Base-by-base conservation (phyloP, 176 grass and related monocot species). In the Lolium multiflorum region DNA sequence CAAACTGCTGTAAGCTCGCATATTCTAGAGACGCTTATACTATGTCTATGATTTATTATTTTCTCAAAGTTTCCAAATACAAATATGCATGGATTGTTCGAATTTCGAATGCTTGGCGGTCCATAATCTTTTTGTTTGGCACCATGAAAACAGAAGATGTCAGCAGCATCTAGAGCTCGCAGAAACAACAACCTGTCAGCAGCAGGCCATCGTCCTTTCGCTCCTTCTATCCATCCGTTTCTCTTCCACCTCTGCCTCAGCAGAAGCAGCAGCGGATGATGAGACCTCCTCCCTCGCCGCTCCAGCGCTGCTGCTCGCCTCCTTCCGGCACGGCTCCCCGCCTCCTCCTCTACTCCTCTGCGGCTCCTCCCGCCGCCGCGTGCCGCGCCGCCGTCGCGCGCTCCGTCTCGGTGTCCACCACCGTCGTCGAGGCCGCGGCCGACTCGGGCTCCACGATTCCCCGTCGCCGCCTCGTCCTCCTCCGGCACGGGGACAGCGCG, bases 401-500 rank as follows among this genome's bases (percentile, higher is more conserved):
- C 49, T 87, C 83, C 17, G 50, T 92, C 46, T 96, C 93, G 14
- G 72, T 92, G 46, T 93, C 92, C 81, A 80, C 92, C 77, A 80
- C 87, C 38, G 18, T 69, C 59, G 63, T 79, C 52, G 83, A 90
- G 3, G 83, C 83, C 59, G 91, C 56, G 4, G 47, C 47, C 47
- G 73, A 86, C 24, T n/a, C 56, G 21, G 7, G 37, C 52, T 21
- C 83, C 9, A 12, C 58, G 14, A 11, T 68, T 44, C 86, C 46
- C 62, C 86, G 88, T 65, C 93, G 93, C 16, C 92, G 90, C 28
- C 86, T 98, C 56, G 91, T 98, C 80, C 94, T 96, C 54, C 97
- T 96, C 65, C 94, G 94, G 20, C 97, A 96, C 81, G 92, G 90
- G 12, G 97, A 96, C 37, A 98, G 97, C 82, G 74, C 83, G 5